Evolutionary conservation across 805 yeast species (phyloP).

Genomic region (Candida tibetensis): DNA sequence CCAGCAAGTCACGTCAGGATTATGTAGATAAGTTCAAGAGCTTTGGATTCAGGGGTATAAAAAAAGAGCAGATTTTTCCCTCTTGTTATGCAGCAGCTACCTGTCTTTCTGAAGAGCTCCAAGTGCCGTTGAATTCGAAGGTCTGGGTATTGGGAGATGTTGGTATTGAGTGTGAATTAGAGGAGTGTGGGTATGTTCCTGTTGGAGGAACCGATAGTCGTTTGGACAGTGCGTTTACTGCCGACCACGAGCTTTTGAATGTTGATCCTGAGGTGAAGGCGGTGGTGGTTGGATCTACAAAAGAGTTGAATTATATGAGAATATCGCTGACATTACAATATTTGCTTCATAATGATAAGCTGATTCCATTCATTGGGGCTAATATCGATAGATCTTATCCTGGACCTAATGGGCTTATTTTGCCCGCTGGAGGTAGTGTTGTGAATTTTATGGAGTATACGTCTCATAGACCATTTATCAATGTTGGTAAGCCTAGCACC

Average conservation of each 20-base stretch:
- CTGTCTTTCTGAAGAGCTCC: conserved; percentile 12
- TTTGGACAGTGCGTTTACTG: conserved; percentile 25
- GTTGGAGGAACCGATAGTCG: conserved; percentile 33
- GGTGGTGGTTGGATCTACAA: conserved; percentile 40
- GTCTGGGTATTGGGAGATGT: conserved; percentile 41
- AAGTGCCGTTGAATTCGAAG: conserved; percentile 28
- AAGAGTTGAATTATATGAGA: conserved; percentile 35
- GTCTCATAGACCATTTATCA: conserved; percentile 28
- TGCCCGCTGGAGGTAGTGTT: conserved; percentile 43
- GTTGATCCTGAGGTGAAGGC: conserved; percentile 41
- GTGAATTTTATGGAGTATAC: conserved; percentile 39
- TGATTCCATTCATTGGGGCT: conserved; percentile 37
- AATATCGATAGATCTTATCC: conserved; percentile 43
- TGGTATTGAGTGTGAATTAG: conserved; percentile 37
- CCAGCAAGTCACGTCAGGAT: conserved; percentile 32
- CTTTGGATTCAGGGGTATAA: conserved; percentile 28
- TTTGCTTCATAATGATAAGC: conserved; percentile 28
- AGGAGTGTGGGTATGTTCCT: conserved; percentile 30
- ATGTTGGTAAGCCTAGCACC: conserved; percentile 40
- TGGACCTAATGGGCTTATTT: conserved; percentile 33
- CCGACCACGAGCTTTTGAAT: conserved; percentile 21
- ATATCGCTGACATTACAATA: conserved; percentile 38
- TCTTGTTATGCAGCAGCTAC: conserved; percentile 37
- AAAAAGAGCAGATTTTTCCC: conserved; percentile 31
- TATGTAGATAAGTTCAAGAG: conserved; percentile 31